phyloP scores from a whole-genome alignment of 176 grass and related monocot genomes.

The Zoysia pacifica region DNA sequence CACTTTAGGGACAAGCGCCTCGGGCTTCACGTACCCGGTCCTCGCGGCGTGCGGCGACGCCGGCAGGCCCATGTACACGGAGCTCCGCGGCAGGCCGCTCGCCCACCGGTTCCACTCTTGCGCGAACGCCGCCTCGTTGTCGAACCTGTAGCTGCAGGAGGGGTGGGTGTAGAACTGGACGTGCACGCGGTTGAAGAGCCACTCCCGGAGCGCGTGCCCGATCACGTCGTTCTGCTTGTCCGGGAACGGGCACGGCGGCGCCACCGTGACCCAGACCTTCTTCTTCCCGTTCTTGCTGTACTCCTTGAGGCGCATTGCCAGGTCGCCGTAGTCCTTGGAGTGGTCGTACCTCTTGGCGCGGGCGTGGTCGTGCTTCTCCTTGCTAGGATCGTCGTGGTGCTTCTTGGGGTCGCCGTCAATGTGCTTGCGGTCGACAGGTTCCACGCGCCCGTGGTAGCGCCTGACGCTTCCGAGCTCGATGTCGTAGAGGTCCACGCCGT shows the following conservation, averaged over 20 bases:
- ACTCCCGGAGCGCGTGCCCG: neutral
- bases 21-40: neutral
- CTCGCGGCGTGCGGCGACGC: neutral
- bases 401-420: too few relatives aligned
- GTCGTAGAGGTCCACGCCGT: constrained; percentile 1
- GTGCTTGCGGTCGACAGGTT: too few relatives aligned
- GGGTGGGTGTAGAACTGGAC: neutral
- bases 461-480: neutral
- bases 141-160: neutral
- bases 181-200: neutral
- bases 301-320: neutral
- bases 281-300: neutral
- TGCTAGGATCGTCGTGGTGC: too few relatives aligned
- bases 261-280: neutral
- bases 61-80: neutral
- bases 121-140: neutral
- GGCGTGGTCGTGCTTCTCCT: too few relatives aligned
- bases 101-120: neutral
- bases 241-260: constrained; percentile 43
- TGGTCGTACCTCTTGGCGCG: too few relatives aligned
- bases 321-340: neutral
- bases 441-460: too few relatives aligned
- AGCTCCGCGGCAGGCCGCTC: neutral
- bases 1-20: neutral
- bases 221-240: neutral